Percentiles rank a stretch among this genome's conserved stretches.
Evolutionary conservation across 2,329 filamentous ascomycete species (phyloP).

Genomic region (Simplicillium sp.): DNA sequence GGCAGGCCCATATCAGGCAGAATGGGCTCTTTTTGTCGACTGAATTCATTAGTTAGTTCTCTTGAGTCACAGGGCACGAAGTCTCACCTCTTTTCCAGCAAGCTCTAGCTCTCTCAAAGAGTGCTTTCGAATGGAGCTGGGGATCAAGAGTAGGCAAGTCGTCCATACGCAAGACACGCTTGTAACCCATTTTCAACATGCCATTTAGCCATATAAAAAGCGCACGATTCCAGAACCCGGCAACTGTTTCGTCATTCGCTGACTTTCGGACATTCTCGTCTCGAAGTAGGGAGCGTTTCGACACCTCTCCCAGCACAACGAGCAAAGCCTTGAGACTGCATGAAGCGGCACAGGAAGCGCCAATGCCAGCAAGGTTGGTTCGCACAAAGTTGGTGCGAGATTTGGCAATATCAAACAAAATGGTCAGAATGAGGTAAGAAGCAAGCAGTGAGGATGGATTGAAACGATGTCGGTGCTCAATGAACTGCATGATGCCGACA

Average conservation of each 20-base stretch:
- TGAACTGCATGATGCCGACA: neutral
- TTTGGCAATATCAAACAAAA: neutral
- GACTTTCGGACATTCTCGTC: neutral
- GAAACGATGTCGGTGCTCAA: neutral
- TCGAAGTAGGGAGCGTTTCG: neutral
- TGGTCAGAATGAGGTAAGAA: neutral
- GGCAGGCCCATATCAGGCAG: too few species aligned
- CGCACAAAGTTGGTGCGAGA: neutral
- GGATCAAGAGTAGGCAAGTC: neutral
- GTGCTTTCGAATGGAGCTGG: neutral
- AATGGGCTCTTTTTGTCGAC: too few species aligned
- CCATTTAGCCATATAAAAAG: constrained; percentile 2
- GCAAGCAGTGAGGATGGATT: neutral
- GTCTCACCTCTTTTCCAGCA: neutral
- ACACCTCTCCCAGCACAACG: neutral
- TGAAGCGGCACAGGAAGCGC: neutral
- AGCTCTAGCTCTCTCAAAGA: neutral
- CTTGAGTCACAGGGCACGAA: neutral
- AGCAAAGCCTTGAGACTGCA: neutral
- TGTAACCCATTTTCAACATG: neutral
- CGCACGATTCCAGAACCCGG: constrained; percentile 3
- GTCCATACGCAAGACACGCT: neutral
- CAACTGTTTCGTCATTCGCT: neutral
- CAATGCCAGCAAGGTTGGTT: neutral
- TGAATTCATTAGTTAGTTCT: neutral